phyloP scores from a whole-genome alignment of 2,329 filamentous ascomycete species.

The Diaporthe longicolla region DNA sequence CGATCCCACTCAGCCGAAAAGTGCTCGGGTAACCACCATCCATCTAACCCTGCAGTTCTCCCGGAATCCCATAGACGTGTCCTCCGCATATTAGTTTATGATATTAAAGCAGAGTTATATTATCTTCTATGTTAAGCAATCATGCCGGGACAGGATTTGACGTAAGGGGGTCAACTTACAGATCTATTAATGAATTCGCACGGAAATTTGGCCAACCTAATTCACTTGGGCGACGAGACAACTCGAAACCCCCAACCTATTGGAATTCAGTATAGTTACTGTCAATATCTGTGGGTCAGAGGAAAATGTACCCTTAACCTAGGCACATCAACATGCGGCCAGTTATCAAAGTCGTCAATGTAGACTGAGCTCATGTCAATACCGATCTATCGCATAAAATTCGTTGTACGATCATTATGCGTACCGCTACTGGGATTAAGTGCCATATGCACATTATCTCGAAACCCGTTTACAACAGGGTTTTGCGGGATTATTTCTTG shows the following conservation, averaged over 20 bases:
- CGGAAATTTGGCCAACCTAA: not conserved
- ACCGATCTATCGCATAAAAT: not conserved
- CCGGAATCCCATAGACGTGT: not conserved
- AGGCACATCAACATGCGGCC: not conserved
- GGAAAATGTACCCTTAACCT: not conserved
- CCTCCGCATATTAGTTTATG: not conserved
- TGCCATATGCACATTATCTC: not conserved
- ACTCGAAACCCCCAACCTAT: not conserved
- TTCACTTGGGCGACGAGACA: not conserved
- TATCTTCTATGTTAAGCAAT: too few relatives aligned
- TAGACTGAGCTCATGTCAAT: not conserved
- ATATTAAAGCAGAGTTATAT: too few relatives aligned
- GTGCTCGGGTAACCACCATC: slow-evolving; percentile 19
- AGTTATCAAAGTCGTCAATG: not conserved
- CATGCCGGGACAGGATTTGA: too few relatives aligned
- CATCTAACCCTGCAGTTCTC: not conserved
- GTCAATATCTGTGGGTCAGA: too few relatives aligned
- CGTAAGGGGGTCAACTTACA: not conserved
- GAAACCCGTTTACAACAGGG: not conserved
- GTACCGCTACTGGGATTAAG: slow-evolving; percentile 3
- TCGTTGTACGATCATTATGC: not conserved
- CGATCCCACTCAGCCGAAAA: slow-evolving; percentile 31
- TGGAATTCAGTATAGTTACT: too few relatives aligned
- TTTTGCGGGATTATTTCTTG: not conserved
- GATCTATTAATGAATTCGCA: not conserved